A percentile compares a stretch with the other conserved stretches of the same genome.
Conservation (phyloP, 2,329 filamentous ascomycete species). For the Fusarium poae region DNA sequence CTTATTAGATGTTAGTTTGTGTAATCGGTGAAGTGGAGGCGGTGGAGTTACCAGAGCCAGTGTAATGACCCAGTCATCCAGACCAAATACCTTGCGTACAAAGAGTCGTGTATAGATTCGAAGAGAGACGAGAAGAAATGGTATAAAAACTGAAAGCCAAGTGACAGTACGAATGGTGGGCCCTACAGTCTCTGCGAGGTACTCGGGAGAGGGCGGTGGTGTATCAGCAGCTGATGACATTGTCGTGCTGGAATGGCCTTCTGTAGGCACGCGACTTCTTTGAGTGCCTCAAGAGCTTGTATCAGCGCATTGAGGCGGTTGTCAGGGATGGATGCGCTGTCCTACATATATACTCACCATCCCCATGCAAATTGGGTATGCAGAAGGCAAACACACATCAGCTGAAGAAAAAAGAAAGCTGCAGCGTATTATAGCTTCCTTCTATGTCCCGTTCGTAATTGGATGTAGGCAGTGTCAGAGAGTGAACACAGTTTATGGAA, state of each 20-base stretch:
- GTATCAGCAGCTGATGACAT: slow-evolving; percentile 13
- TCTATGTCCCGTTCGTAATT: not conserved
- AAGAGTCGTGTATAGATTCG: slow-evolving; percentile 28
- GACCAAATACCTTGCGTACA: slow-evolving; percentile 35
- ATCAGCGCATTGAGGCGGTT: not conserved
- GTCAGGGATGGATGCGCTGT: not conserved
- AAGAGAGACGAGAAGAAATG: slow-evolving; percentile 17
- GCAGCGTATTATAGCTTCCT: not conserved
- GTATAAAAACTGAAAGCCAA: slow-evolving; percentile 30
- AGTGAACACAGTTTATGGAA: not conserved
- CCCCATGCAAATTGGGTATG: too few relatives aligned
- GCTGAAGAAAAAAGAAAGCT: not conserved
- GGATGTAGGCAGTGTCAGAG: not conserved
- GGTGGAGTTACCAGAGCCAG: slow-evolving; percentile 14
- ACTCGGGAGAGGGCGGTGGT: slow-evolving; percentile 21
- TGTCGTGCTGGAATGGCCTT: not conserved
- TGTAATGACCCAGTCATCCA: slow-evolving; percentile 37
- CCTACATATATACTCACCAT: not conserved
- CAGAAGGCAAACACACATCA: not conserved
- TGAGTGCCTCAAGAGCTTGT: not conserved
- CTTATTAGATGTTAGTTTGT: slow-evolving; percentile 1
- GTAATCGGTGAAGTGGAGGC: accelerated
- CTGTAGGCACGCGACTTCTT: not conserved
- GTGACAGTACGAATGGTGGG: slow-evolving; percentile 29
- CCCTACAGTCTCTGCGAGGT: slow-evolving; percentile 26